phyloP scores from a whole-genome alignment of 2,329 filamentous ascomycete genomes.

The Colletotrichum ledebouriae region DNA sequence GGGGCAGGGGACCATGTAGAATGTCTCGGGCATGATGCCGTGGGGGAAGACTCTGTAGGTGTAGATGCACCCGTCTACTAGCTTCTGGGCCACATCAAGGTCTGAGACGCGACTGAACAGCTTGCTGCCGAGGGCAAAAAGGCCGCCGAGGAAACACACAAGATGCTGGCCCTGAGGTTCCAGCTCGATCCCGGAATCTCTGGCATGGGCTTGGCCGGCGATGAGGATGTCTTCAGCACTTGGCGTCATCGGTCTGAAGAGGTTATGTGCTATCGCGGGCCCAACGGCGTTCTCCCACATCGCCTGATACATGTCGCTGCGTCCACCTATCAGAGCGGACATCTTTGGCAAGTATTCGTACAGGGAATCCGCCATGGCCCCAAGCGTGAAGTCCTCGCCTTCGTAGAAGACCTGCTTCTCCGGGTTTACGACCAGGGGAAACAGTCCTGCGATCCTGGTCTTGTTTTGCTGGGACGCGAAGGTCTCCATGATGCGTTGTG shows the following conservation, averaged over 20 bases:
- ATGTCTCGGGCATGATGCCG: conserved; percentile 72
- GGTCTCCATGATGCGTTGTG: conserved; percentile 78
- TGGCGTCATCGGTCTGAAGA: conserved; percentile 78
- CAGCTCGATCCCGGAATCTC: conserved; percentile 60
- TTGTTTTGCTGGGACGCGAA: conserved; percentile 77
- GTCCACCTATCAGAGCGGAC: conserved; percentile 75
- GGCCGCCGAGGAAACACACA: conserved; percentile 78
- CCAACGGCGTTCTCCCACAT: conserved; percentile 75
- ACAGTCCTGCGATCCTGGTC: conserved; percentile 82
- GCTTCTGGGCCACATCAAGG: conserved; percentile 59
- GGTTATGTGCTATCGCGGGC: conserved; percentile 70
- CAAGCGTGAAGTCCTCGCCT: conserved; percentile 63
- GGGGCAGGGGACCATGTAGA: conserved; percentile 60
- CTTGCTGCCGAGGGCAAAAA: conserved; percentile 76
- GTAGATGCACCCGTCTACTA: conserved; percentile 70
- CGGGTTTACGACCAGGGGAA: conserved; percentile 75
- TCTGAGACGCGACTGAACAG: conserved; percentile 66
- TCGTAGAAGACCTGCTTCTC: conserved; percentile 59
- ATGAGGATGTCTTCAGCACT: conserved; percentile 74
- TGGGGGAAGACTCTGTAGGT: conserved; percentile 67
- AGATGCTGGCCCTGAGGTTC: conserved; percentile 67
- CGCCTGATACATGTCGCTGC: conserved; percentile 69
- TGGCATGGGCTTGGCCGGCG: conserved; percentile 56
- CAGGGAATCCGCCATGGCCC: conserved; percentile 66
- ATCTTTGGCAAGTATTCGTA: conserved; percentile 74